Base-by-base conservation (phyloP, 768 basidiomycete species). In the Steccherinum ochraceum region DNA sequence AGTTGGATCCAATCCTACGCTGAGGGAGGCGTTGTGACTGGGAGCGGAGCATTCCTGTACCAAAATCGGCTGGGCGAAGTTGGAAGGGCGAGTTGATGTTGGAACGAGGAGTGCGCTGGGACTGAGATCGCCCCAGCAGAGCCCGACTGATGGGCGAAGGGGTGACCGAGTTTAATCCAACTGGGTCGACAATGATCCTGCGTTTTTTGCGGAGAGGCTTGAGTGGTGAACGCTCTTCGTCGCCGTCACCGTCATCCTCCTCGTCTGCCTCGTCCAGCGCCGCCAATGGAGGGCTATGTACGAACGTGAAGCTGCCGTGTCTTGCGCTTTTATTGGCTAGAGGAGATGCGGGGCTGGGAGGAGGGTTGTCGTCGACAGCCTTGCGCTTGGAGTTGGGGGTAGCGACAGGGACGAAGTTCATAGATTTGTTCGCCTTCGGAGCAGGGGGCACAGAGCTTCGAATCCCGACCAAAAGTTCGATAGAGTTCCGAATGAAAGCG, bases 401-500 rank as follows among this genome's bases (percentile, higher is more conserved):
- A 2, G 51, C 46, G 35, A 52, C 16, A 5, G 50, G 12, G 20
- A 56, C 26, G n/a, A 53, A 57, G 43, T 19, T 54, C 40, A 35
- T 35, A 18, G 60, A 52, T 24, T 49, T 53, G 4, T 41, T 48
- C 4, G 53, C 50, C 45, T 53, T 59, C 3, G 56, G 56, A 18
- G 61, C 48, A 30, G 27, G 47, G 7, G 60, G 56, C 41, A 51
- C 51, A 27, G 26, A 70, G 57, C 54, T 41, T 23, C 70, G 64
- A 20, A 87, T 73, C 2, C 84, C 85, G 44, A 85, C 82, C 41
- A 86, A 49, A 35, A 73, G 66, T 59, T 86, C 84, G 51, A 89
- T 78, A 7, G 70, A 70, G 49, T 67, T 64, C 30, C 79, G 76
- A 50, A 89, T 78, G 46, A 71, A 69, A 11, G 62, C 61, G 30